A percentile compares a stretch with the other conserved stretches of the same genome.
phyloP scores from a whole-genome alignment of 1,284 basidiomycete genomes.

The Cryptococcus sp. region DNA sequence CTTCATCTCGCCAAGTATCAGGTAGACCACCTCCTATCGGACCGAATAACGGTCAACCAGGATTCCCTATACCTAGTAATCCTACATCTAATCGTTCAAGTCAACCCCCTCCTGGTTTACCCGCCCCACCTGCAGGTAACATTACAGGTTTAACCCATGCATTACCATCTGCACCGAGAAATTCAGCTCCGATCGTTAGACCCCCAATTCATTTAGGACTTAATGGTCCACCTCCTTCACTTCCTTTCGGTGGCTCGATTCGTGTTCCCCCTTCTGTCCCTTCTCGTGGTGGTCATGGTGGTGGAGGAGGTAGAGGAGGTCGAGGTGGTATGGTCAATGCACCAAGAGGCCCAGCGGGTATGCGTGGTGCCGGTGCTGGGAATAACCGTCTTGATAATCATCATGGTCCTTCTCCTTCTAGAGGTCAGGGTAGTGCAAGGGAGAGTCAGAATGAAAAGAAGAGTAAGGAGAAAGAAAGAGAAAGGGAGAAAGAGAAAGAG shows the following conservation, averaged over 20 bases:
- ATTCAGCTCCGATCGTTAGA: constrained; percentile 10
- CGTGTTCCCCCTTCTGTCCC: constrained; percentile 1
- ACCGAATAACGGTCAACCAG: constrained; percentile 34
- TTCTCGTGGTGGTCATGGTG: constrained; percentile 33
- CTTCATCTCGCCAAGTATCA: constrained; percentile 26
- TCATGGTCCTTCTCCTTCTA: neutral
- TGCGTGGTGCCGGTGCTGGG: constrained; percentile 7
- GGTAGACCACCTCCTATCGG: constrained; percentile 20
- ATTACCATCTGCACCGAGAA: constrained; percentile 12
- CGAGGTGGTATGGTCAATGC: constrained; percentile 21
- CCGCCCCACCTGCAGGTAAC: constrained; percentile 27
- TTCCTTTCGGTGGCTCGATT: constrained; percentile 43
- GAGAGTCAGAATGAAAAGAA: constrained; percentile 15
- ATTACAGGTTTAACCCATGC: constrained; percentile 14
- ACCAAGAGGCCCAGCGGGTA: constrained; percentile 23
- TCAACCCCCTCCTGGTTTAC: constrained; percentile 15
- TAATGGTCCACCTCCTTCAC: constrained; percentile 26
- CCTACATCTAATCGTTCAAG: neutral
- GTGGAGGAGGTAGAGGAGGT: constrained; percentile 38
- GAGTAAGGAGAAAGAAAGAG: constrained; percentile 20
- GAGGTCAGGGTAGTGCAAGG: neutral
- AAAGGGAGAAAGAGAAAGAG: constrained; percentile 48
- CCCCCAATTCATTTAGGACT: constrained; percentile 31
- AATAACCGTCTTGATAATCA: neutral
- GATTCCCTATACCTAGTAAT: constrained; percentile 15